Conservation (phyloP, 768 basidiomycete genomes). For the Lyophyllum atratum region DNA sequence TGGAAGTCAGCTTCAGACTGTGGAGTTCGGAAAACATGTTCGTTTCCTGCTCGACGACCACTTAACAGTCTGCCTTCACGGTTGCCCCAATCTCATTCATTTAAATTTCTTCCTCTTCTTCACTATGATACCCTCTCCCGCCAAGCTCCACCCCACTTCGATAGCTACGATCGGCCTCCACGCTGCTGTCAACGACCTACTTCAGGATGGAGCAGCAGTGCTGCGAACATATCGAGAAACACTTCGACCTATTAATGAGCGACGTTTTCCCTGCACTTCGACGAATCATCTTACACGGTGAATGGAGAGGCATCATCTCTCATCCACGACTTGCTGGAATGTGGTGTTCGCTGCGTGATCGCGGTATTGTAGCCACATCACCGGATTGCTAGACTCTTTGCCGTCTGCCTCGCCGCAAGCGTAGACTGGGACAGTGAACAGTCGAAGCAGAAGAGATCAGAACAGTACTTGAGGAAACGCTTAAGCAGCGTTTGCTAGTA, state of each 20-base stretch:
- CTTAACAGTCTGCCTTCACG: constrained; percentile 45
- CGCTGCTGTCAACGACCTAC: constrained; percentile 44
- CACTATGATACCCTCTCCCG: constrained; percentile 33
- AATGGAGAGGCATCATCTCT: constrained; percentile 44
- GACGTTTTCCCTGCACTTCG: constrained; percentile 46
- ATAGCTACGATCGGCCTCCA: constrained; percentile 54
- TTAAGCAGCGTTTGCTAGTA: too few relatives aligned
- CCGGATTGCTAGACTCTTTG: not conserved
- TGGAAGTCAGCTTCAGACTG: constrained; percentile 49
- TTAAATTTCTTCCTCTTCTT: constrained; percentile 62
- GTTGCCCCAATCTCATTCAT: constrained; percentile 46
- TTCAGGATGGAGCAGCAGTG: constrained; percentile 33
- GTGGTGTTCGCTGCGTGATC: constrained; percentile 30
- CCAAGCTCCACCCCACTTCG: constrained; percentile 23
- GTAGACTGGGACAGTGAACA: too few relatives aligned
- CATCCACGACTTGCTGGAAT: constrained; percentile 39
- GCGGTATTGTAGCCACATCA: constrained; percentile 29
- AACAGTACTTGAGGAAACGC: too few relatives aligned
- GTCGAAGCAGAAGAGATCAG: too few relatives aligned
- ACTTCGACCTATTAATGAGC: constrained; percentile 47
- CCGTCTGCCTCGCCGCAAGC: too few relatives aligned
- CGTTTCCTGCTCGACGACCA: constrained; percentile 54
- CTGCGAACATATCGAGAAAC: constrained; percentile 45
- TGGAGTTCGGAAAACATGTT: constrained; percentile 61
- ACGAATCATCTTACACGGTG: constrained; percentile 49